A percentile compares a stretch with the other conserved stretches of the same genome.
Evolutionary conservation across 2,329 filamentous ascomycete species (phyloP).

Genomic region (Trichoderma asperellum): DNA sequence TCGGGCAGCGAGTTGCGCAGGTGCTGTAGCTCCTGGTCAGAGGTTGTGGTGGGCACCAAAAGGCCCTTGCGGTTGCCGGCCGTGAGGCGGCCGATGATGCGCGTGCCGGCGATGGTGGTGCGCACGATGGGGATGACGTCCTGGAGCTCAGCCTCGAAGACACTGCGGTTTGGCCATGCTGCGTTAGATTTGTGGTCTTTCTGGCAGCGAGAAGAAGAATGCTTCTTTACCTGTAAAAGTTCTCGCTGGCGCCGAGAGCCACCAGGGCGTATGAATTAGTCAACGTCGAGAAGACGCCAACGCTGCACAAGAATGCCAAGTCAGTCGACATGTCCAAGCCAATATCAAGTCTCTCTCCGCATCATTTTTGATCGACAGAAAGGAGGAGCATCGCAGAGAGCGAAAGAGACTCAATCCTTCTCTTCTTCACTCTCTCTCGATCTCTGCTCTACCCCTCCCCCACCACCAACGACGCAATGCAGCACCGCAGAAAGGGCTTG

Average conservation of each 20-base stretch:
- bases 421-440: not conserved
- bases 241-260: conserved; percentile 92
- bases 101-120: conserved; percentile 92
- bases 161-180: conserved; percentile 51
- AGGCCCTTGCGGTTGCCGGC: conserved; percentile 96
- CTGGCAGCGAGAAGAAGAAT: not conserved
- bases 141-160: conserved; percentile 97
- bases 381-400: not conserved
- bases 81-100: conserved; percentile 94
- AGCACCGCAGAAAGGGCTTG: not conserved
- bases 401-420: not conserved
- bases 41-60: conserved; percentile 92
- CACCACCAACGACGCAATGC: not conserved
- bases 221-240: conserved; percentile 81
- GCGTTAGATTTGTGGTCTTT: not conserved
- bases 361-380: not conserved
- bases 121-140: conserved; percentile 97
- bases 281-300: conserved; percentile 94
- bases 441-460: not conserved
- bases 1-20: conserved; percentile 94
- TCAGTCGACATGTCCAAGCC: conserved; percentile 19
- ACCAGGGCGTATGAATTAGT: conserved; percentile 97
- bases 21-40: conserved; percentile 97
- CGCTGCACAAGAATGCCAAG: conserved; percentile 55
- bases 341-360: not conserved